Evolutionary conservation across 192 early-diverging fungal species (phyloP), one percentile per base, ranked within the genome.

Genomic region (Podila epigama): DNA sequence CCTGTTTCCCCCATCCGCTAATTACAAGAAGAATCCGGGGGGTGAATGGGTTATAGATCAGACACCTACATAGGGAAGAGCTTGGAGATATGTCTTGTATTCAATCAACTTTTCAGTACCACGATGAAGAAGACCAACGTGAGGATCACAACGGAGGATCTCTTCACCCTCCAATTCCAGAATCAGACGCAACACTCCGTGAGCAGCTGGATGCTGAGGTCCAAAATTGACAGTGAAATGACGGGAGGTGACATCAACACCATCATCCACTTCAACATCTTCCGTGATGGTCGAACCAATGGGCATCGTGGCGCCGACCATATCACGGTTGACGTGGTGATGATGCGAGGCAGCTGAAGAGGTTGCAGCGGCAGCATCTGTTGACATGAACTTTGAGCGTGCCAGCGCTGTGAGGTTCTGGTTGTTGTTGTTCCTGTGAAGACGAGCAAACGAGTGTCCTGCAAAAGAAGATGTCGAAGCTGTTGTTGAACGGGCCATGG

Each of bases 31-130:
- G 9, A 55, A 33, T n/a, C 16, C 16, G 4, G 33, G 4, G 33
- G 33, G 16, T 28, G 9, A 5, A 32, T 12, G 36, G 10, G 4
- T 36, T 20, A 0, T 2, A 27, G 2, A 33, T 25, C 18, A 68
- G 25, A 31, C 35, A 68, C 70, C 68, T 77, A 77, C 73, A 86
- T 99, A 99, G 36, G 97, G 97, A 36, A 99, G 86, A 52, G 96
- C 95, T 82, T 99, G 97, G 37, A 96, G 84, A 75, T 99, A 99
- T 7, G 93, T 98, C 86, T 97, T 97, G 89, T 97, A 97, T 86
- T 99, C 97, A 77, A 99, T 99, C 73, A 99, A 82, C 86, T 99
- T 99, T 80, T 99, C 97, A 6, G 97, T 99, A 33, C 97, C 97
- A 63, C 97, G 91, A 82, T 99, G 97, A 66, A 99, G 85, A 28